Percentiles rank a stretch among this genome's conserved stretches.
These are phyloP conservation scores for Effrenium voratum DNA, from an alignment of 73 alveolate genomes.

Conservation along the genomic window DNA sequence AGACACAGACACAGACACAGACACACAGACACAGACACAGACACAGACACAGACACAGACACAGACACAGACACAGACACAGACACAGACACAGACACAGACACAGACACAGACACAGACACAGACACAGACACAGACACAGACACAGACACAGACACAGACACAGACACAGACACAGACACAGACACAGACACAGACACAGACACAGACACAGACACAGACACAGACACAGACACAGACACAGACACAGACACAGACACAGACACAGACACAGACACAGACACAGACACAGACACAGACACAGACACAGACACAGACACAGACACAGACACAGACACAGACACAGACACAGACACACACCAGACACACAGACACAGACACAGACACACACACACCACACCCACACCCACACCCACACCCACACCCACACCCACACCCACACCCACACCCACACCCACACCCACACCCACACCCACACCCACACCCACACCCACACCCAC, in stretches of 20 bases:
- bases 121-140: neutral
- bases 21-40: neutral
- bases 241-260: neutral
- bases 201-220: neutral
- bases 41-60: neutral
- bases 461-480: no score
- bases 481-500: no score
- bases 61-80: neutral
- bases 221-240: neutral
- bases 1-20: neutral
- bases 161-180: neutral
- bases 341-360: no score
- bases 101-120: neutral
- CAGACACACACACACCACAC: no score
- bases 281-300: neutral
- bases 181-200: neutral
- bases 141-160: neutral
- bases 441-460: no score
- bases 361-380: no score
- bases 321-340: neutral
- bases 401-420: no score
- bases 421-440: no score
- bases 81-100: neutral
- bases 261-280: neutral
- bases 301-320: neutral